phyloP scores from a whole-genome alignment of 2,329 filamentous ascomycete genomes.

The Sporothrix curviconia region DNA sequence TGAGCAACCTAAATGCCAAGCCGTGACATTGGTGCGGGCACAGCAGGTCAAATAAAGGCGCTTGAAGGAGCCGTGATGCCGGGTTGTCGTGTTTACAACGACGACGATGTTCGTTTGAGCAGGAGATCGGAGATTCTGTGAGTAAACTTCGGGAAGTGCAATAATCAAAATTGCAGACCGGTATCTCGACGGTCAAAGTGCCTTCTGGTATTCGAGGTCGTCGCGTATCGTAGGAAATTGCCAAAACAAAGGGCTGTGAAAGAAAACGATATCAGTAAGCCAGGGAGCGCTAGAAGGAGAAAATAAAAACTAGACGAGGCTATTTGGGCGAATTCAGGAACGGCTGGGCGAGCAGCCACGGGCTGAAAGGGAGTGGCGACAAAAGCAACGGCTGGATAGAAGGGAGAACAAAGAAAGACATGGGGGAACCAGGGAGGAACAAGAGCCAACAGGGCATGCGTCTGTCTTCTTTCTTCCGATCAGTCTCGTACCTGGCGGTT shows the following conservation, averaged over 20 bases:
- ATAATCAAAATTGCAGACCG: neutral
- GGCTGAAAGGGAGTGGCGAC: neutral
- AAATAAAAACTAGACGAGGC: slow-evolving; percentile 5
- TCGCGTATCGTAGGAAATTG: neutral
- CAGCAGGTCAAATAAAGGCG: neutral
- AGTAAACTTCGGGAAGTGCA: neutral
- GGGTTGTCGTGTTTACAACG: too few relatives aligned
- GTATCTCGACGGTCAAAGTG: neutral
- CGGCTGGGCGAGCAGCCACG: neutral
- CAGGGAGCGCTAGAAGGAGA: neutral
- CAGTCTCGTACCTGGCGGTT: neutral
- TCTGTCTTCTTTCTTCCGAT: neutral
- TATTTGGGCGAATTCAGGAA: neutral
- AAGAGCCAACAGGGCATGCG: neutral
- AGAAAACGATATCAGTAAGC: slow-evolving; percentile 10
- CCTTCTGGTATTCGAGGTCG: neutral
- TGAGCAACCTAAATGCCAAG: slow-evolving; percentile 32
- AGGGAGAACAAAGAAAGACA: slow-evolving; percentile 3
- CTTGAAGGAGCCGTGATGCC: neutral
- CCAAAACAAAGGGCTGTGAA: neutral
- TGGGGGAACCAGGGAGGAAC: slow-evolving; percentile 1
- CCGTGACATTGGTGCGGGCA: slow-evolving; percentile 32
- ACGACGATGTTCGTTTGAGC: too few relatives aligned
- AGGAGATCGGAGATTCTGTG: neutral
- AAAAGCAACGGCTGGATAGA: neutral